Conservation (phyloP, 1,139 yeast genomes). For the Petasospora fabianii region DNA sequence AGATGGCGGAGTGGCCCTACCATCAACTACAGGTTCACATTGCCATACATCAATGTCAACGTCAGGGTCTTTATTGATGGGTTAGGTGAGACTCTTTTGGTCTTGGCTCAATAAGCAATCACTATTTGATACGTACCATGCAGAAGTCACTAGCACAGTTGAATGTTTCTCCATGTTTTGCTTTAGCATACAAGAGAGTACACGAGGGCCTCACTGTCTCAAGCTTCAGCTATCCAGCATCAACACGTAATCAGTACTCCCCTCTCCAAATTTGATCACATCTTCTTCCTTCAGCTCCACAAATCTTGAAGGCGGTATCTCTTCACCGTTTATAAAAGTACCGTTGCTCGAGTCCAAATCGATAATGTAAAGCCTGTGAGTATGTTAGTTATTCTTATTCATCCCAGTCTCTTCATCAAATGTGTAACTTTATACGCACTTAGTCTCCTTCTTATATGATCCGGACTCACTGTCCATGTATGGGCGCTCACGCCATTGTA, state of each 20-base stretch:
- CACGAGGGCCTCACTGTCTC: too few relatives aligned
- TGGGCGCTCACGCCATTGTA: slow-evolving; percentile 41
- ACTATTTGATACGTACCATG: too few relatives aligned
- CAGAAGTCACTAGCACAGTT: too few relatives aligned
- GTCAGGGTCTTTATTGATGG: too few relatives aligned
- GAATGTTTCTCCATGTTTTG: too few relatives aligned
- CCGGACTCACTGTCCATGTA: slow-evolving; percentile 16
- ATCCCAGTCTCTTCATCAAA: too few relatives aligned
- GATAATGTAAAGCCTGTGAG: slow-evolving; percentile 35
- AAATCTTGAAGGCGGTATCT: slow-evolving; percentile 43
- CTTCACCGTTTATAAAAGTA: slow-evolving; percentile 44
- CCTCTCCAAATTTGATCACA: slow-evolving; percentile 42
- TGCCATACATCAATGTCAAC: too few relatives aligned
- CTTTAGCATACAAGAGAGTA: too few relatives aligned
- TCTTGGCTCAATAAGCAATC: too few relatives aligned
- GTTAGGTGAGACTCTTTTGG: too few relatives aligned
- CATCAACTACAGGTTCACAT: too few relatives aligned
- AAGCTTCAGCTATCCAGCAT: too few relatives aligned
- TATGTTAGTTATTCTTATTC: background rate
- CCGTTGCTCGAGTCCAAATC: slow-evolving; percentile 56
- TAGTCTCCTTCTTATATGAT: slow-evolving; percentile 18
- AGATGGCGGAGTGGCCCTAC: background rate
- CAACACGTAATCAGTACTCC: slow-evolving; percentile 32
- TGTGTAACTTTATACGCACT: slow-evolving; percentile 13
- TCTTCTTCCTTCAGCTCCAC: slow-evolving; percentile 48